These are phyloP conservation scores for Aphanomyces invadans DNA, from an alignment of 352 stramenopile genomes.

Conservation along the genomic window DNA sequence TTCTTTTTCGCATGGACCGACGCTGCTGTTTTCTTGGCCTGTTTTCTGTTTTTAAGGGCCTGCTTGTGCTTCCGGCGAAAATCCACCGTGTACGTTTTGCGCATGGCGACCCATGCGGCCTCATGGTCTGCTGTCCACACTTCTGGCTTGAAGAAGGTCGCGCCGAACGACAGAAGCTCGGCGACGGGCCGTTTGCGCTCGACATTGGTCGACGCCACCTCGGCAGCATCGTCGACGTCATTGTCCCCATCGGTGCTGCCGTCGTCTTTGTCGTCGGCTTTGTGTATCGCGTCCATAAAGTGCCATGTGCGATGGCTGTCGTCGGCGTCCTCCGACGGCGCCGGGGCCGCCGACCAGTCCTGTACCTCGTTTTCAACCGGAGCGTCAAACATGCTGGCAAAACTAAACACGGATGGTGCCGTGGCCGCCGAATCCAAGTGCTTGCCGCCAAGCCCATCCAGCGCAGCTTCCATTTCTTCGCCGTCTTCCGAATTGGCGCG, in stretches of 20 bases:
- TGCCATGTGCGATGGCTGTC: constrained; percentile 35
- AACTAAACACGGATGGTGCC: constrained; percentile 40
- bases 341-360: constrained; percentile 29
- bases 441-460: constrained; percentile 58
- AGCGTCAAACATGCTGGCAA: constrained; percentile 65
- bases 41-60: constrained; percentile 67
- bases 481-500: constrained; percentile 79
- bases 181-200: constrained; percentile 33
- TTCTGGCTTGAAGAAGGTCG: constrained; percentile 34
- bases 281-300: constrained; percentile 37
- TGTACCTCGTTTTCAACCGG: constrained; percentile 45
- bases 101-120: constrained; percentile 43
- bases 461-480: constrained; percentile 55
- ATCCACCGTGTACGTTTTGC: constrained; percentile 70
- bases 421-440: constrained; percentile 15
- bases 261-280: constrained; percentile 37
- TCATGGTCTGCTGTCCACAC: constrained; percentile 27
- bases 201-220: constrained; percentile 33
- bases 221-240: not conserved
- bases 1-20: not conserved
- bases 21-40: constrained; percentile 38
- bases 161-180: constrained; percentile 59
- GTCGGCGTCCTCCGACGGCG: constrained; percentile 45
- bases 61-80: constrained; percentile 77
- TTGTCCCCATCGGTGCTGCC: constrained; percentile 25